Base-by-base conservation (phyloP, 148 eudicot species). In the Vaccinium corymbosum region DNA sequence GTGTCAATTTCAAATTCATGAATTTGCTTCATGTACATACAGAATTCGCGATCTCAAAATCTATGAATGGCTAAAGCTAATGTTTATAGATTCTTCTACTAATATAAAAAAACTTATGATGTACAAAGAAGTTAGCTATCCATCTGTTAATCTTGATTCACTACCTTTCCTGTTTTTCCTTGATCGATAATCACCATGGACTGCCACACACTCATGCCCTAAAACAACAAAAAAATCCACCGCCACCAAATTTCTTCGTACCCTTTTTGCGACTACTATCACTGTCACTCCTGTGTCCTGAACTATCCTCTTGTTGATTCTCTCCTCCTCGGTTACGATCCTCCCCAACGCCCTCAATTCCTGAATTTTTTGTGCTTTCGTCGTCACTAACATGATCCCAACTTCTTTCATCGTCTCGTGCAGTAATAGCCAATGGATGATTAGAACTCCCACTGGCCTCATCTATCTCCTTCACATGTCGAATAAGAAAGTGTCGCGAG, bases 401-500 rank as follows among this genome's bases (percentile, higher is more conserved):
- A 55, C 17, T 55, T 55, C 57, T 55, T 11, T 55, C 38, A 3
- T 68, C 0, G 17, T 12, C 6, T 12, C 0, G 6, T 68, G 73
- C 38, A 68, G 38, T 13, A 68, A 15, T 27, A 68, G 1, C 38
- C 38, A 12, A 68, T 11, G 13, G 38, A 25, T 68, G 38, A 68
- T 68, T 68, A 68, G 16, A 68, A 68, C 73, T 27, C 73, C 38
- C 73, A 4, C 6, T 16, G 38, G 35, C 35, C 38, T 68, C 17
- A 0, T 68, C 73, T 27, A 11, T 68, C 73, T 25, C 38, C 35
- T 27, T 72, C 46, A 35, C 46, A 38, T 72, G 76, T 72, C 20
- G 51, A 46, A 75, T 75, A 46, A 75, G 78, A 20, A 75, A 75
- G 53, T 75, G 78, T 19, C 25, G 49, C 15, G 51, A 46, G 78